phyloP scores from a whole-genome alignment of 345 rosid species.

The Dipteronia dyeriana region DNA sequence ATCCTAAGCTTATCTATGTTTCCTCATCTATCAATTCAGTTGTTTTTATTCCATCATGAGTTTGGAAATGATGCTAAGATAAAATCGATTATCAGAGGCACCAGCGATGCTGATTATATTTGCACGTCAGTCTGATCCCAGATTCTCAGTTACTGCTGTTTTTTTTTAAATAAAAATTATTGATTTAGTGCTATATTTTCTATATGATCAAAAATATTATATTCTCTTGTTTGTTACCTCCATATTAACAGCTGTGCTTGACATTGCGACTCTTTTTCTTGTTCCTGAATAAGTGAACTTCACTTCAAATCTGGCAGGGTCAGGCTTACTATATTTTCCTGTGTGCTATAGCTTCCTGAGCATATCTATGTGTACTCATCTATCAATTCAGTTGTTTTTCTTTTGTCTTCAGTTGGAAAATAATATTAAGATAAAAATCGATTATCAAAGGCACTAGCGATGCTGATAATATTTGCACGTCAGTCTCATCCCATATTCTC shows the following conservation, averaged over 20 bases:
- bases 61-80: slow-evolving; percentile 28
- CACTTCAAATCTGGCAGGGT: not conserved
- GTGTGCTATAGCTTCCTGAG: not conserved
- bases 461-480: slow-evolving; percentile 46
- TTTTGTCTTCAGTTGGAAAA: slow-evolving; percentile 13
- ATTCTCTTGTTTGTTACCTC: not conserved
- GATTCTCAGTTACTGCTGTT: not conserved
- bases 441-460: slow-evolving; percentile 24
- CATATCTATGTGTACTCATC: not conserved
- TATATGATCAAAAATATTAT: slow-evolving; percentile 35
- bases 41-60: not conserved
- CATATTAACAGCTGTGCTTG: not conserved
- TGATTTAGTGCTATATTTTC: not conserved
- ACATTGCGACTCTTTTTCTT: not conserved
- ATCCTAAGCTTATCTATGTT: not conserved
- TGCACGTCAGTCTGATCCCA: slow-evolving; percentile 51
- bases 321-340: not conserved
- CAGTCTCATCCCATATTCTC: slow-evolving; percentile 39
- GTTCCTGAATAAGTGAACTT: not conserved
- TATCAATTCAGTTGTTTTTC: not conserved
- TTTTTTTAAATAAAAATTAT: not conserved
- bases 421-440: slow-evolving; percentile 21
- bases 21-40: not conserved
- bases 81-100: slow-evolving; percentile 21
- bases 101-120: slow-evolving; percentile 34